Percentiles rank a stretch among this genome's conserved stretches.
phyloP scores from a whole-genome alignment of 2,329 filamentous ascomycete species.

The Plenodomus lindquistii region DNA sequence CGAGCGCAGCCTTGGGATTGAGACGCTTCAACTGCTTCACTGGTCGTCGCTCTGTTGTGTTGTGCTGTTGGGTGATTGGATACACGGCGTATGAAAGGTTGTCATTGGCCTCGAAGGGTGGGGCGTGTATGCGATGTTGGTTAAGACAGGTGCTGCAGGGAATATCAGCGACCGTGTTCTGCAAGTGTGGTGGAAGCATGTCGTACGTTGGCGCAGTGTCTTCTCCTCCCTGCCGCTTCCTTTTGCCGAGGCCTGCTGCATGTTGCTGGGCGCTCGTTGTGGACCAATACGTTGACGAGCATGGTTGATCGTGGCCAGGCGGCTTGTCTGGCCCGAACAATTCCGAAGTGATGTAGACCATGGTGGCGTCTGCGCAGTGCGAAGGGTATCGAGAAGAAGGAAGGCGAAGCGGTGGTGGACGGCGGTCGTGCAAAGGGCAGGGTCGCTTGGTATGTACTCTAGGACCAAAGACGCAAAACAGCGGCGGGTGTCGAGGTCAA shows the following conservation, averaged over 20 bases:
- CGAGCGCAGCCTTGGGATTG: conserved; percentile 23
- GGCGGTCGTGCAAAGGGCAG: background rate
- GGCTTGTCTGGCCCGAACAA: conserved; percentile 31
- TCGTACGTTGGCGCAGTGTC: conserved; percentile 17
- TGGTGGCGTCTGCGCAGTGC: conserved; percentile 21
- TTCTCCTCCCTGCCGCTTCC: conserved; percentile 29
- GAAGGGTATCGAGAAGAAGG: conserved; percentile 7
- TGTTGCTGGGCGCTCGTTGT: conserved; percentile 26
- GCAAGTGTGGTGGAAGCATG: background rate
- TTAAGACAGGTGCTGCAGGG: conserved; percentile 2
- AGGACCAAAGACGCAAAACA: conserved; percentile 1
- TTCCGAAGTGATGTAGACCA: conserved; percentile 44
- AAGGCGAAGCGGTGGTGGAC: conserved; percentile 8
- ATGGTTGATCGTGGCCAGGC: conserved; percentile 11
- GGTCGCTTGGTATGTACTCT: conserved; percentile 2
- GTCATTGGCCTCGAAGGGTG: conserved; percentile 18
- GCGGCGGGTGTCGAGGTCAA: background rate
- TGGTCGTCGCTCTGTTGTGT: conserved; percentile 29
- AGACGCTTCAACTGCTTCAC: conserved; percentile 36
- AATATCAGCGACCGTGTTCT: conserved; percentile 3
- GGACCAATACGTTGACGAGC: conserved; percentile 14
- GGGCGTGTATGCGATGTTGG: conserved; percentile 16
- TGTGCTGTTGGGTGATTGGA: conserved; percentile 7
- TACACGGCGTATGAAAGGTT: conserved; percentile 13
- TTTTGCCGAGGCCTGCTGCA: conserved; percentile 30